A percentile compares a stretch with the other conserved stretches of the same genome.
phyloP scores from a whole-genome alignment of 116 monocot genomes.

The Iris pallida region DNA sequence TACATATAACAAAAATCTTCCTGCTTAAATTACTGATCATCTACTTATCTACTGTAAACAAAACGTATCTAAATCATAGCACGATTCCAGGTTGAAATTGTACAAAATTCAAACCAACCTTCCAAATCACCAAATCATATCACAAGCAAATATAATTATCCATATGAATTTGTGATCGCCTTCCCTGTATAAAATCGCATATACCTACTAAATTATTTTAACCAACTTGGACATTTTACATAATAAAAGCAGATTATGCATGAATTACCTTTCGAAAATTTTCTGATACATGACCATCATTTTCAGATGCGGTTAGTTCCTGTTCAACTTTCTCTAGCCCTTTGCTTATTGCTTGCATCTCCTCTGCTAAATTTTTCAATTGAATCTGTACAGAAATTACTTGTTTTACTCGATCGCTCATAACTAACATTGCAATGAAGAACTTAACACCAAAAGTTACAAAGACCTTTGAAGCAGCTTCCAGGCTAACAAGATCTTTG shows the following conservation, averaged over 20 bases:
- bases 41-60: no score
- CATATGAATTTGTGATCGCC: no score
- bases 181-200: neutral
- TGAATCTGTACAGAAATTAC: constrained; percentile 48
- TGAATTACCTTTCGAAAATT: constrained; percentile 59
- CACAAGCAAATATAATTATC: no score
- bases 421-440: neutral
- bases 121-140: no score
- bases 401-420: neutral
- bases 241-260: neutral
- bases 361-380: constrained; percentile 88
- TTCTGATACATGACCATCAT: constrained; percentile 81
- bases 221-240: neutral
- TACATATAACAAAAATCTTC: no score
- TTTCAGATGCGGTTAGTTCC: constrained; percentile 80
- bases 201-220: neutral
- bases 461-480: constrained; percentile 71
- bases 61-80: no score
- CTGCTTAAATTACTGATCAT: no score
- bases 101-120: no score
- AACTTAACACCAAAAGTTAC: neutral
- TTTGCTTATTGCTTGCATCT: constrained; percentile 96
- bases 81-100: no score
- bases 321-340: constrained; percentile 92
- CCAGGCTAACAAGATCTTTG: constrained; percentile 76